Evolutionary conservation across 208 protist species (phyloP).

Genomic region (Leishmania turanica): DNA sequence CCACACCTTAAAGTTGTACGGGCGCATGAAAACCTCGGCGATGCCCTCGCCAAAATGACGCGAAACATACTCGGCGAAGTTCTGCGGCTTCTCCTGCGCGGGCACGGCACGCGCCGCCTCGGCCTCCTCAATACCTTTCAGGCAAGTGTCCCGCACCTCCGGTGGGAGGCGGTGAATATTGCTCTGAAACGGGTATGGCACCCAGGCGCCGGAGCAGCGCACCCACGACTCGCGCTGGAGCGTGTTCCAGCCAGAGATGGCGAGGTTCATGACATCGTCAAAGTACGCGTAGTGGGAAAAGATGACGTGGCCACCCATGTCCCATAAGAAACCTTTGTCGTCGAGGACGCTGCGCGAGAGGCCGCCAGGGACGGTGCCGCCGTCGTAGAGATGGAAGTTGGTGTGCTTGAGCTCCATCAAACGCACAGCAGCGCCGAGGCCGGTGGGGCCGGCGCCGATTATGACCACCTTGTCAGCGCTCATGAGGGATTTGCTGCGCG

Average conservation of each 20-base stretch:
- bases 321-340: slow-evolving; percentile 71
- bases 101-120: slow-evolving; percentile 8
- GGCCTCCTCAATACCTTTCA: slow-evolving; percentile 52
- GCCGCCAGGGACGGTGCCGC: slow-evolving; percentile 39
- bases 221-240: slow-evolving; percentile 69
- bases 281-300: slow-evolving; percentile 89
- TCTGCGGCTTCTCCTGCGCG: slow-evolving; percentile 19
- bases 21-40: slow-evolving; percentile 69
- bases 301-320: slow-evolving; percentile 83
- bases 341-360: slow-evolving; percentile 62
- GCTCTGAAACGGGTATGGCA: slow-evolving; percentile 82
- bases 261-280: slow-evolving; percentile 72
- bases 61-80: slow-evolving; percentile 62
- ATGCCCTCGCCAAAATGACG: slow-evolving; percentile 71
- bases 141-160: slow-evolving; percentile 38
- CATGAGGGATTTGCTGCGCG: slow-evolving; percentile 4
- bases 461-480: slow-evolving; percentile 43
- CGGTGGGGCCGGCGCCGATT: slow-evolving; percentile 68
- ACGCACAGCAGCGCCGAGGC: slow-evolving; percentile 68
- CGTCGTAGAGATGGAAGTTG: slow-evolving; percentile 66
- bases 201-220: slow-evolving; percentile 48
- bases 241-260: slow-evolving; percentile 48
- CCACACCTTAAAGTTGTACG: slow-evolving; percentile 89
- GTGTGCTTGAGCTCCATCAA: slow-evolving; percentile 52
- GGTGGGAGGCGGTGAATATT: slow-evolving; percentile 78